Base-by-base conservation (phyloP, 768 basidiomycete genomes). In the Xanthoconium purpureum region DNA sequence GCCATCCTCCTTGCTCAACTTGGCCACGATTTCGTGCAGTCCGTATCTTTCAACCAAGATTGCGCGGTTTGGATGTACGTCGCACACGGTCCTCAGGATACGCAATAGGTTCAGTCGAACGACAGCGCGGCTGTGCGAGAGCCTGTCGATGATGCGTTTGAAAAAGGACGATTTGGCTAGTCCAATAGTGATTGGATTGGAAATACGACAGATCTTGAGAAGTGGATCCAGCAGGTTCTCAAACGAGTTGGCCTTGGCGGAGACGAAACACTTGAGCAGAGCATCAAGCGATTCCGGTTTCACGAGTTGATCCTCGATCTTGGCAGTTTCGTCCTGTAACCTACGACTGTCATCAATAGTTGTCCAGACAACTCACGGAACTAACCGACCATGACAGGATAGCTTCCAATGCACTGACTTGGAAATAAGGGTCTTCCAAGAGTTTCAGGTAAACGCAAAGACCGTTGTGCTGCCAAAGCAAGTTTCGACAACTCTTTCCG, bases 401-500 rank as follows among this genome's bases (percentile, higher is more conserved):
- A 8, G 94, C 85, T 67, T 99, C 97, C 55, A 98, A 72, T 11
- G 94, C 90, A 63, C 88, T 91, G 62, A 94, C 89, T 73, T 94
- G 91, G 79, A 94, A 94, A 72, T 93, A 94, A 1, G 90, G 88
- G 59, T 95, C 93, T 37, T 84, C 83, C 49, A 94, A 73, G 20
- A 94, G 78, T 60, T 80, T 82, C 56, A 92, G 70, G 65, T 95
- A 96, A 79, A 94, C 77, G 30, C 71, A 68, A 35, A 99, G 74
- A n/a, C 94, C 95, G 61, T 94, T 87, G 63, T 97, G 87, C 66
- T 96, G 91, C 96, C 96, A 96, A 54, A 98, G 75, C 44, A 95
- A 65, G 42, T 85, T 88, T 40, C 97, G 81, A 66, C 93, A 94
- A 54, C 86, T 91, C 78, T 98, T 98, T 47, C 94, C 91, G 5